These are phyloP conservation scores for Trypanosoma melophagium DNA, from an alignment of 208 protist species.

Conservation along the genomic window DNA sequence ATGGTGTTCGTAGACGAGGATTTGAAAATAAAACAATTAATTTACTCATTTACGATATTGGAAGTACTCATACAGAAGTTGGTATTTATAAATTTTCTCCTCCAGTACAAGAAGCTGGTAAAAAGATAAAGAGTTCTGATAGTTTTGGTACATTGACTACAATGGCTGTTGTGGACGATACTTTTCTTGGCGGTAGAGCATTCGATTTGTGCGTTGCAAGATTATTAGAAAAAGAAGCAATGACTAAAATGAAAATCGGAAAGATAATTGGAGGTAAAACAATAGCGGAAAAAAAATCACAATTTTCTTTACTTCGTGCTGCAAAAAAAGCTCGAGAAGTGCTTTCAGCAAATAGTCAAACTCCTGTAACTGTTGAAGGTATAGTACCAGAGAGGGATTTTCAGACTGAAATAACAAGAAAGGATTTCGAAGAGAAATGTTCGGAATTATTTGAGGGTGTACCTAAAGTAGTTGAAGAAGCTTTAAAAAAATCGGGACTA, in stretches of 20 bases:
- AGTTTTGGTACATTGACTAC: constrained; percentile 79
- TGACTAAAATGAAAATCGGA: constrained; percentile 64
- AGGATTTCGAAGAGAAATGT: constrained; percentile 87
- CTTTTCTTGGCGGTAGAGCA: constrained; percentile 78
- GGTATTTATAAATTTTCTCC: constrained; percentile 86
- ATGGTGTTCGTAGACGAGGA: constrained; percentile 76
- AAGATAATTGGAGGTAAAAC: constrained; percentile 46
- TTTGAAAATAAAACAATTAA: constrained; percentile 71
- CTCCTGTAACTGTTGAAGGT: constrained; percentile 88
- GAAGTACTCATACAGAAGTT: constrained; percentile 82
- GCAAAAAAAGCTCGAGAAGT: constrained; percentile 89
- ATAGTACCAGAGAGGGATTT: constrained; percentile 87
- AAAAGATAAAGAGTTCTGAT: constrained; percentile 36
- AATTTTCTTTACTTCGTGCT: constrained; percentile 87
- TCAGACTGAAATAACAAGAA: constrained; percentile 61
- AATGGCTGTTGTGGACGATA: constrained; percentile 69
- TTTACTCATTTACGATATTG: constrained; percentile 88
- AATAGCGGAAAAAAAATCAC: constrained; percentile 66
- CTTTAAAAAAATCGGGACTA: constrained; percentile 47
- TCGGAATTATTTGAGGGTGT: constrained; percentile 69
- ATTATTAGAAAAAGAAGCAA: constrained; percentile 84
- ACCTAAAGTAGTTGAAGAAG: constrained; percentile 46
- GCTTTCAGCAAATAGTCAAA: constrained; percentile 89
- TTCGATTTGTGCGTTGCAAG: constrained; percentile 91
- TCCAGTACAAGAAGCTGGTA: constrained; percentile 22